Percentiles rank a stretch among this genome's conserved stretches.
phyloP scores from a whole-genome alignment of 2,329 filamentous ascomycete species.

The Penicillium paneum region DNA sequence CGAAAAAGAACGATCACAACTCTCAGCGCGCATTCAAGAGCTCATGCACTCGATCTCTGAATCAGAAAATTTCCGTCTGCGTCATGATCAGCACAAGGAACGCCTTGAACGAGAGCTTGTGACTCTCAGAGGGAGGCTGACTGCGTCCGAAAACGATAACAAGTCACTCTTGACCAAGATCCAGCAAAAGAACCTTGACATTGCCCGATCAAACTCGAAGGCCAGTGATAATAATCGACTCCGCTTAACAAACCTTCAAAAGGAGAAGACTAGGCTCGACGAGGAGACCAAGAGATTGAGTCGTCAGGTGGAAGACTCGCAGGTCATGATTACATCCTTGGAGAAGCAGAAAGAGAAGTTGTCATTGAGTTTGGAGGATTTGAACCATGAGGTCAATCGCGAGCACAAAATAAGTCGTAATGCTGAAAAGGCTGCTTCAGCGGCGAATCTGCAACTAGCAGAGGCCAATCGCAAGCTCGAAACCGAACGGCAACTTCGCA shows the following conservation, averaged over 20 bases:
- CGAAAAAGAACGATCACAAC: slow-evolving; percentile 71
- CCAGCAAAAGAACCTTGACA: slow-evolving; percentile 94
- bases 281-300: slow-evolving; percentile 77
- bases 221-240: slow-evolving; percentile 79
- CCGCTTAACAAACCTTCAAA: slow-evolving; percentile 71
- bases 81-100: slow-evolving; percentile 92
- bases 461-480: slow-evolving; percentile 88
- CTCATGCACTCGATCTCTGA: slow-evolving; percentile 84
- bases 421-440: slow-evolving; percentile 83
- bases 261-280: slow-evolving; percentile 78
- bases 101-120: slow-evolving; percentile 85
- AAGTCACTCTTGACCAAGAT: slow-evolving; percentile 92
- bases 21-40: slow-evolving; percentile 77
- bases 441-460: slow-evolving; percentile 74
- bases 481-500: slow-evolving; percentile 79
- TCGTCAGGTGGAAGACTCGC: slow-evolving; percentile 80
- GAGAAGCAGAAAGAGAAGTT: slow-evolving; percentile 96
- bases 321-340: slow-evolving; percentile 74
- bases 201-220: slow-evolving; percentile 82
- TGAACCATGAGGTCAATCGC: slow-evolving; percentile 85
- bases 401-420: slow-evolving; percentile 87
- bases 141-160: slow-evolving; percentile 95
- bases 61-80: slow-evolving; percentile 82
- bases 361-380: slow-evolving; percentile 79
- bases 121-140: slow-evolving; percentile 82